A percentile compares a stretch with the other conserved stretches of the same genome.
phyloP scores from a whole-genome alignment of 139 green algal genomes.

The Penium margaritaceum region DNA sequence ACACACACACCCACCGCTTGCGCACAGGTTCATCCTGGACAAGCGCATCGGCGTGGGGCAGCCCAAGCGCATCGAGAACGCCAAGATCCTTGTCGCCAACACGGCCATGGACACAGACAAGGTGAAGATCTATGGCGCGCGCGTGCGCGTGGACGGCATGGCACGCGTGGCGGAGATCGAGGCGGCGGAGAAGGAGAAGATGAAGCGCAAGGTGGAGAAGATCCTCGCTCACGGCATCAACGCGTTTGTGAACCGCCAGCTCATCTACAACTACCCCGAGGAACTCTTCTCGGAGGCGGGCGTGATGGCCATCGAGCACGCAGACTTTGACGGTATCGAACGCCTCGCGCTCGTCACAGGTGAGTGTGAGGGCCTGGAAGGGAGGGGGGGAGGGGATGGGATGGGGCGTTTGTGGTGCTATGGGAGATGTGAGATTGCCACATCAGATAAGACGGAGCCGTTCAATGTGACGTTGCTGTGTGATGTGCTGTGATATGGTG shows the following conservation, averaged over 20 bases:
- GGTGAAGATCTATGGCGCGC: slow-evolving; percentile 96
- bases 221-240: slow-evolving; percentile 92
- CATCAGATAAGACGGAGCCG: too few species aligned
- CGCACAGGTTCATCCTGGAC: slow-evolving; percentile 98
- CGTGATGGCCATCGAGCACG: slow-evolving; percentile 70
- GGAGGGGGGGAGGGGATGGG: too few species aligned
- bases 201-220: slow-evolving; percentile 78
- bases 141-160: slow-evolving; percentile 75
- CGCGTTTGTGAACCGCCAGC: slow-evolving; percentile 95
- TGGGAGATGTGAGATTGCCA: too few species aligned
- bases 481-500: too few species aligned
- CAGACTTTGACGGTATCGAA: slow-evolving; percentile 91
- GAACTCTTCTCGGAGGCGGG: slow-evolving; percentile 58
- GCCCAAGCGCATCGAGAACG: slow-evolving; percentile 88
- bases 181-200: slow-evolving; percentile 93
- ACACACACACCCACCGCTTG: too few species aligned
- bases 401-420: too few species aligned
- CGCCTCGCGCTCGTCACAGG: slow-evolving; percentile 81
- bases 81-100: slow-evolving; percentile 94
- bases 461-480: too few species aligned
- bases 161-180: slow-evolving; percentile 88
- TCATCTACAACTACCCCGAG: slow-evolving; percentile 99
- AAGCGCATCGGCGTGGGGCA: slow-evolving; percentile 96
- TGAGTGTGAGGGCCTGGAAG: too few species aligned
- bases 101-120: slow-evolving; percentile 99